Evolutionary conservation across 805 yeast species (phyloP), one percentile per base, ranked within the genome.

Genomic region (Pichia eremophila): DNA sequence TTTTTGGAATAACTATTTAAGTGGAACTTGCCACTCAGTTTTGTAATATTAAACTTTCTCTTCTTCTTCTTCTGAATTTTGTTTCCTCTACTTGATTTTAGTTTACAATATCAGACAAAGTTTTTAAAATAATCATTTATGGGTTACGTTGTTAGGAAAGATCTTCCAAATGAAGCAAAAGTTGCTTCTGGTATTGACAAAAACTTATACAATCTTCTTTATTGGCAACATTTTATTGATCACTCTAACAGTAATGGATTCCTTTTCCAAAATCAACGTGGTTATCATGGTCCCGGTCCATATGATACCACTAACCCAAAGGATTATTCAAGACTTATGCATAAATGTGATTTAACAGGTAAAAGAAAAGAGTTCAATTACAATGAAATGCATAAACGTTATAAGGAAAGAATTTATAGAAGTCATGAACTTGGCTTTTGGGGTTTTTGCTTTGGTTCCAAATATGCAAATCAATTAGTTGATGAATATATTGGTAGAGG

Each of bases 351-450:
- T 6, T 34, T 34, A 15, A 14, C 17, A 14, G 36, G 36, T 14
- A 34, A 46, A n/a, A 44, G 50, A 40, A 44, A 38, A 17, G 31
- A 44, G 14, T 19, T 8, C 11, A 47, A 47, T n/a, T 15, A 14
- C 18, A 34, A 34, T 34, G 36, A 34, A 34, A 34, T 34, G 8
- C 34, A 28, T 10, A n/a, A 22, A 15, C n/a, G 27, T 14, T 47
- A 44, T 18, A 28, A 35, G 19, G 40, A 47, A 44, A 37, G n/a
- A 15, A 40, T 44, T 11, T 40, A 36, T 40, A 41, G 12, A 4
- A 36, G 41, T 31, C 41, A 44, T 25, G 18, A 19, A 6, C 37
- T 14, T 14, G 28, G 36, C 5, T 47, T 43, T 19, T 47, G 46
- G 44, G 41, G 29, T 7, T 36, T 29, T 28, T 17, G 40, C 7